Evolutionary conservation across 495 filamentous ascomycete genomes (phyloP), one percentile per base, ranked within the genome.

Genomic region (Massariosphaeria phaeospora): DNA sequence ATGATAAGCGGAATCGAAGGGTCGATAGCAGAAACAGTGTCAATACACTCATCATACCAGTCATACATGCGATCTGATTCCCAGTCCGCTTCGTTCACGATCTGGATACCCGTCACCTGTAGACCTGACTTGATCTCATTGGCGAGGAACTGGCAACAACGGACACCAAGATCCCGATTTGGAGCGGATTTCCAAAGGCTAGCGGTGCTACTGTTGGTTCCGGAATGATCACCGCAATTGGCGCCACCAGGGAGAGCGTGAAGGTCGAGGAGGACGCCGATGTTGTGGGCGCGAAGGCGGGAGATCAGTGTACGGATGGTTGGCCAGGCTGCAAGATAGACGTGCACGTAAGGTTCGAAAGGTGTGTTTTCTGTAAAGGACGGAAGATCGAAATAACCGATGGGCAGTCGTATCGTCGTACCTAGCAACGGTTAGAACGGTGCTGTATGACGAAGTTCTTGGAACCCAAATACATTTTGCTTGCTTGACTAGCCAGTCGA

Each of bases 181-280:
- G 43, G 26, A 2, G 46, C 34, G 33, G 69, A 70, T 1, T 50
- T 61, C 74, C 76, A 80, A 10, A 81, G 64, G 17, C 67, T 67
- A 0, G 72, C 75, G 30, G 66, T 69, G 18, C 71, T 68, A 24
- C 40, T 62, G 46, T 69, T 67, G n/a, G 73, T 79, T 15, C 78
- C 78, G 11, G 72, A 73, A 60, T 81, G 78, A 1, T 72, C 71
- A 18, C 71, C 61, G 13, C 43, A 44, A 57, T 79, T 80, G 3
- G 75, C 76, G 13, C 78, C 77, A 6, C 79, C 77, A n/a, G 76
- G 76, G 8, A 79, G 61, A 27, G 70, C 77, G 45, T 83, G 79
- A 7, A 82, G 66, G 55, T 81, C 79, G 29, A 83, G 56, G 13
- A 83, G 59, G 1, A 75, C 69, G 15, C 76, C 77, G 38, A 82